A percentile compares a stretch with the other conserved stretches of the same genome.
These are phyloP conservation scores for Platismatia glauca DNA, from an alignment of 495 filamentous ascomycete genomes.

Conservation along the genomic window DNA sequence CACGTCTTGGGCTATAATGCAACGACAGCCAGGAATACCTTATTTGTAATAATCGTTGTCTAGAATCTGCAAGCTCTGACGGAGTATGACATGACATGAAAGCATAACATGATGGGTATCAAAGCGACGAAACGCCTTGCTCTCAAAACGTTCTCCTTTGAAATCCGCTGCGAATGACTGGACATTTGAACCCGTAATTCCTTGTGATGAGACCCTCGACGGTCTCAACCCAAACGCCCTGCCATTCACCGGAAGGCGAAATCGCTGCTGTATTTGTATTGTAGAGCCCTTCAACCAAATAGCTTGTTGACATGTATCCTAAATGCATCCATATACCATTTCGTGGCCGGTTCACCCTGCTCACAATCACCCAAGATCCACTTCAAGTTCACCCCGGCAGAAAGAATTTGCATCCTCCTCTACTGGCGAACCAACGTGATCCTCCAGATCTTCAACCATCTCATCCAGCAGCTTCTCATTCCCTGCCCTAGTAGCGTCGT, in stretches of 20 bases:
- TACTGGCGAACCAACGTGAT: constrained; percentile 4
- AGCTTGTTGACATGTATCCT: background rate
- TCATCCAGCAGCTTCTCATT: constrained; percentile 18
- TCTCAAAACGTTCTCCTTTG: background rate
- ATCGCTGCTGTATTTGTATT: background rate
- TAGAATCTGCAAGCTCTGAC: background rate
- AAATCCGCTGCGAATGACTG: background rate
- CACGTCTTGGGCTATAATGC: background rate
- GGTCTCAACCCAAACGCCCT: background rate
- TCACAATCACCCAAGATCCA: background rate
- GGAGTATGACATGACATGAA: background rate
- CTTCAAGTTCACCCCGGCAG: background rate
- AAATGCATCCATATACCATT: background rate
- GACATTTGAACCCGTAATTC: background rate
- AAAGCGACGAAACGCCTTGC: constrained; percentile 8
- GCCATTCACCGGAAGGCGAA: too few species aligned
- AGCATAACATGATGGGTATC: constrained; percentile 7
- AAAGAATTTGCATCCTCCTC: background rate
- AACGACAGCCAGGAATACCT: background rate
- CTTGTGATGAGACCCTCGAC: background rate
- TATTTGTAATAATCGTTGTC: background rate
- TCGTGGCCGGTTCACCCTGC: background rate
- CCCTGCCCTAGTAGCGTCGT: constrained; percentile 12
- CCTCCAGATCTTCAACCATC: constrained; percentile 9
- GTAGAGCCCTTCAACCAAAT: background rate